Evolutionary conservation across 768 basidiomycete species (phyloP).

Genomic region (Favolaschia claudopus): DNA sequence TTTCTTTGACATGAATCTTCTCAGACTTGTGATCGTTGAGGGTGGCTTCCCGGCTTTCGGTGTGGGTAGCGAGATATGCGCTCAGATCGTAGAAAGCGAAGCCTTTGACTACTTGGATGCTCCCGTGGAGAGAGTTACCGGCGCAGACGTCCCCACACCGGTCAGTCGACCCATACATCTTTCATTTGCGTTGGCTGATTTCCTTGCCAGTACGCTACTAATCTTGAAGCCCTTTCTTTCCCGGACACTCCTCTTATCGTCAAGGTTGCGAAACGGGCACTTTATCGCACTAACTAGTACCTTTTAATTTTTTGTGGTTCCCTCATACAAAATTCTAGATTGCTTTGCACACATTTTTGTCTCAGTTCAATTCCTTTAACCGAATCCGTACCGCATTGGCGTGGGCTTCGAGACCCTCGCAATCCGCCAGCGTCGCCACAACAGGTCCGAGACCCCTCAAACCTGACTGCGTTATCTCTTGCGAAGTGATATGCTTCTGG

Average conservation of each 20-base stretch:
- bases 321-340: slow-evolving; percentile 24
- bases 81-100: slow-evolving; percentile 96
- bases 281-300: slow-evolving; percentile 85
- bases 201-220: slow-evolving; percentile 78
- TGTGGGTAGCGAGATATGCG: slow-evolving; percentile 98
- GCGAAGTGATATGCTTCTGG: slow-evolving; percentile 99
- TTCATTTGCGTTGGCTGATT: slow-evolving; percentile 4
- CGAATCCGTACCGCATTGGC: slow-evolving; percentile 95
- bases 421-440: slow-evolving; percentile 90
- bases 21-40: slow-evolving; percentile 90
- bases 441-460: slow-evolving; percentile 82
- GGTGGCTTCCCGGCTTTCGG: slow-evolving; percentile 99
- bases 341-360: slow-evolving; percentile 24
- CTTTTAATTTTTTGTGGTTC: slow-evolving; percentile 14
- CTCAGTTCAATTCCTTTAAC: slow-evolving; percentile 47
- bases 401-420: slow-evolving; percentile 94
- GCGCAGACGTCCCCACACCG: slow-evolving; percentile 97
- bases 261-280: slow-evolving; percentile 93
- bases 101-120: slow-evolving; percentile 99
- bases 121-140: slow-evolving; percentile 96
- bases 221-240: slow-evolving; percentile 91
- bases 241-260: slow-evolving; percentile 90
- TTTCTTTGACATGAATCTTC: slow-evolving; percentile 10
- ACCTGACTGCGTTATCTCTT: slow-evolving; percentile 85
- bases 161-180: slow-evolving; percentile 52